Evolutionary conservation across 805 yeast species (phyloP).

Genomic region (Wickerhamomyces mucosus): DNA sequence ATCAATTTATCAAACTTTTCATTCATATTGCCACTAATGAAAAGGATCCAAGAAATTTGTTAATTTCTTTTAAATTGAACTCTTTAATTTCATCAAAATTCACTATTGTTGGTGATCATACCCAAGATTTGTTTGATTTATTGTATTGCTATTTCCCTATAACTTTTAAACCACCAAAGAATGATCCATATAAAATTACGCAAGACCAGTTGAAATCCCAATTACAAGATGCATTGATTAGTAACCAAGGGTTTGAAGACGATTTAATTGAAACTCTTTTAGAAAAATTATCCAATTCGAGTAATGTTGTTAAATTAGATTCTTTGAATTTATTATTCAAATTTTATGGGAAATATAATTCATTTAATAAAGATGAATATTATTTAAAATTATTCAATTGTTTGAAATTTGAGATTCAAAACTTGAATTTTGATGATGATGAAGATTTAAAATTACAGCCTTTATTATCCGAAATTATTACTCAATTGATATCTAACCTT

Average conservation of each 20-base stretch:
- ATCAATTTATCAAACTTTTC: slow-evolving; percentile 46
- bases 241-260: slow-evolving; percentile 52
- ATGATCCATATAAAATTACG: slow-evolving; percentile 80
- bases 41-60: slow-evolving; percentile 85
- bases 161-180: slow-evolving; percentile 84
- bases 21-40: slow-evolving; percentile 73
- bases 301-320: slow-evolving; percentile 65
- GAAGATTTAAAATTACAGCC: slow-evolving; percentile 24
- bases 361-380: slow-evolving; percentile 38
- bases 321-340: slow-evolving; percentile 51
- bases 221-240: slow-evolving; percentile 52
- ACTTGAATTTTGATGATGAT: slow-evolving; percentile 43
- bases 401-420: slow-evolving; percentile 79
- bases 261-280: slow-evolving; percentile 71
- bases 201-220: slow-evolving; percentile 57
- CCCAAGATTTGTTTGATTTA: slow-evolving; percentile 74
- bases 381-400: slow-evolving; percentile 85
- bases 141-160: slow-evolving; percentile 95
- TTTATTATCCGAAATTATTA: not conserved
- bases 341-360: slow-evolving; percentile 46
- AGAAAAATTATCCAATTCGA: slow-evolving; percentile 71
- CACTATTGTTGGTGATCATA: slow-evolving; percentile 26
- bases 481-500: not conserved
- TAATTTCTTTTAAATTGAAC: slow-evolving; percentile 54
- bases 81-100: slow-evolving; percentile 48